Evolutionary conservation across 2,329 filamentous ascomycete genomes (phyloP).

Genomic region (Talaromyces sp.): DNA sequence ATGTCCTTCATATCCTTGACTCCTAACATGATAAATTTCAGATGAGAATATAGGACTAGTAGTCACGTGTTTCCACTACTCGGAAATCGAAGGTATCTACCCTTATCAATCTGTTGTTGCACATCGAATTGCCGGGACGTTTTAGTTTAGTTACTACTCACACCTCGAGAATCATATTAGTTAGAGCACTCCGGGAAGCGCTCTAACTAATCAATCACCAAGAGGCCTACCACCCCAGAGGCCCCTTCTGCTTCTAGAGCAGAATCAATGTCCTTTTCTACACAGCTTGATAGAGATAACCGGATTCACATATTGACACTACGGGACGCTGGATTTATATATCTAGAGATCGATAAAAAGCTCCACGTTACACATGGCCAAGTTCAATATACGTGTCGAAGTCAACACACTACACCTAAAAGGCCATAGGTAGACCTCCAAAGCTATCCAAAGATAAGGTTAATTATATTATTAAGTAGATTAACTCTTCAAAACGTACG

Average conservation of each 20-base stretch:
- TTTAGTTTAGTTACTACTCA: neutral
- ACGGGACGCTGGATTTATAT: neutral
- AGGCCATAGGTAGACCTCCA: neutral
- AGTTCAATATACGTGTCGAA: neutral
- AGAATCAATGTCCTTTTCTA: neutral
- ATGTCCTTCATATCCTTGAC: neutral
- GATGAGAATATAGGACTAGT: neutral
- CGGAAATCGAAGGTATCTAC: neutral
- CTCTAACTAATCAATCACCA: neutral
- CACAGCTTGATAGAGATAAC: neutral
- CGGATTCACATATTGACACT: neutral
- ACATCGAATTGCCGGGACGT: no score
- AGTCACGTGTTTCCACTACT: neutral
- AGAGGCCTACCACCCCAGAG: neutral
- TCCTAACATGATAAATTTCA: neutral
- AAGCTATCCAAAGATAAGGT: neutral
- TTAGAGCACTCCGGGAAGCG: neutral
- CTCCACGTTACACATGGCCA: neutral
- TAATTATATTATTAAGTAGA: slow-evolving; percentile 19
- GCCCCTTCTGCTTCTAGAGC: neutral
- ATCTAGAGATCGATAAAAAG: neutral
- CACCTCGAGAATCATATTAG: neutral
- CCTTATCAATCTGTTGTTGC: neutral
- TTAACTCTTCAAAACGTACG: slow-evolving; percentile 18
- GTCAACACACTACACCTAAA: neutral